phyloP scores from a whole-genome alignment of 164 flowering plant genomes.

The Aristolochia californica region DNA sequence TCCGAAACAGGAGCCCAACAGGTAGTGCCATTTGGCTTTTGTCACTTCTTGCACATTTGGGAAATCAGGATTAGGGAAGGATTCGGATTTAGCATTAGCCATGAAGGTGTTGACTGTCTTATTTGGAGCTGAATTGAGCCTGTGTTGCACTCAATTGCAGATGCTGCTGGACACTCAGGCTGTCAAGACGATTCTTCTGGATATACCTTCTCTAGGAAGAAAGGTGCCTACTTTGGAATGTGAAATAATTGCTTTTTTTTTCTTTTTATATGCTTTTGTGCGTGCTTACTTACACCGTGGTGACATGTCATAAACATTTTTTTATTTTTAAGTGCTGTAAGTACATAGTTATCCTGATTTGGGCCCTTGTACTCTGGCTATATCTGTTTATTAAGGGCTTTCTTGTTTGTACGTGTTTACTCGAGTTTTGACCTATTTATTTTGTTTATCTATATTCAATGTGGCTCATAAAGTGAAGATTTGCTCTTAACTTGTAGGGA shows the following conservation, averaged over 20 bases:
- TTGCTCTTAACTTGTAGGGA: too few species aligned
- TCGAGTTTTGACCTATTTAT: background rate
- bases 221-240: constrained; percentile 33
- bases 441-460: background rate
- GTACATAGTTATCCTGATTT: background rate
- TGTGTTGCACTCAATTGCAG: constrained; percentile 27
- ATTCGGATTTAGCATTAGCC: too few species aligned
- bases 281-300: too few species aligned
- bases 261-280: background rate
- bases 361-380: background rate
- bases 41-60: background rate
- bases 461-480: background rate
- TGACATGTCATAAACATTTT: too few species aligned
- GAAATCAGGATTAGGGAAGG: too few species aligned
- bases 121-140: too few species aligned
- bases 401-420: background rate
- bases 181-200: constrained; percentile 87
- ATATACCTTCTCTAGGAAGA: constrained; percentile 82
- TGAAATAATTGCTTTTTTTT: background rate
- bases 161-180: constrained; percentile 98
- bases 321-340: background rate
- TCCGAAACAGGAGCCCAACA: constrained; percentile 99
- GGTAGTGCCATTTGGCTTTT: constrained; percentile 23
- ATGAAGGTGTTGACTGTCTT: too few species aligned
- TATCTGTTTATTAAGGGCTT: background rate